These are phyloP conservation scores for Elongisporangium anandrum DNA, from an alignment of 352 stramenopile species.

Conservation along the genomic window DNA sequence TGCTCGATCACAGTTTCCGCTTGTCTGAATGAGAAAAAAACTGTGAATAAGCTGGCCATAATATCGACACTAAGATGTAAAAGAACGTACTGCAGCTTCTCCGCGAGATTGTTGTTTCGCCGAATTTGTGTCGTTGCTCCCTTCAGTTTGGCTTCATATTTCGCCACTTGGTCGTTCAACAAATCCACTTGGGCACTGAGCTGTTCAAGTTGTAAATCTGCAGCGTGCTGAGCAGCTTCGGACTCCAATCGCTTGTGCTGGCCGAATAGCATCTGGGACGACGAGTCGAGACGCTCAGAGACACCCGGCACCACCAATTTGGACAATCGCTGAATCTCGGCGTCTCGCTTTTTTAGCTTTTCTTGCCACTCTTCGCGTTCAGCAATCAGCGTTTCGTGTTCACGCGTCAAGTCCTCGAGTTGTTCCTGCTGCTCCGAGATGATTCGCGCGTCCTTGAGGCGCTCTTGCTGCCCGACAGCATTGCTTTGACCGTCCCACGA, in stretches of 20 bases:
- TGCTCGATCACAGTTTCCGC: slow-evolving; percentile 44
- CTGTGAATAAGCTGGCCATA: background rate
- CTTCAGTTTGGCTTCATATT: slow-evolving; percentile 72
- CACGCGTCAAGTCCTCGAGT: slow-evolving; percentile 31
- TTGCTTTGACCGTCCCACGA: slow-evolving; percentile 15
- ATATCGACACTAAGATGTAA: background rate
- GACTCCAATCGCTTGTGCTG: slow-evolving; percentile 30
- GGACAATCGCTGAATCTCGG: slow-evolving; percentile 62
- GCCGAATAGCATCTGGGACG: slow-evolving; percentile 20
- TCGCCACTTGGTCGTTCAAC: slow-evolving; percentile 75
- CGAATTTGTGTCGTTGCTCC: slow-evolving; percentile 51
- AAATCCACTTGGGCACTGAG: slow-evolving; percentile 64
- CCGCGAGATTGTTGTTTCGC: slow-evolving; percentile 29
- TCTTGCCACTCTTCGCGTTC: slow-evolving; percentile 36
- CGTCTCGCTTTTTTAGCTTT: slow-evolving; percentile 56
- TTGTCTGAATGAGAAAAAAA: slow-evolving; percentile 18
- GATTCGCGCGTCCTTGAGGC: slow-evolving; percentile 21
- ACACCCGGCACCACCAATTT: slow-evolving; percentile 38
- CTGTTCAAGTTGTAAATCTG: slow-evolving; percentile 65
- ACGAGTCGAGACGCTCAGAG: slow-evolving; percentile 16
- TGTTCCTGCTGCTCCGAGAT: slow-evolving; percentile 43
- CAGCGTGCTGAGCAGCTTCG: slow-evolving; percentile 31
- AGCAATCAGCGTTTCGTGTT: slow-evolving; percentile 39
- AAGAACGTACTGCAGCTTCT: slow-evolving; percentile 48
- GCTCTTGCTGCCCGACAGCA: slow-evolving; percentile 8